Base-by-base conservation (phyloP, 768 basidiomycete species). In the Mycena sanguinolenta region DNA sequence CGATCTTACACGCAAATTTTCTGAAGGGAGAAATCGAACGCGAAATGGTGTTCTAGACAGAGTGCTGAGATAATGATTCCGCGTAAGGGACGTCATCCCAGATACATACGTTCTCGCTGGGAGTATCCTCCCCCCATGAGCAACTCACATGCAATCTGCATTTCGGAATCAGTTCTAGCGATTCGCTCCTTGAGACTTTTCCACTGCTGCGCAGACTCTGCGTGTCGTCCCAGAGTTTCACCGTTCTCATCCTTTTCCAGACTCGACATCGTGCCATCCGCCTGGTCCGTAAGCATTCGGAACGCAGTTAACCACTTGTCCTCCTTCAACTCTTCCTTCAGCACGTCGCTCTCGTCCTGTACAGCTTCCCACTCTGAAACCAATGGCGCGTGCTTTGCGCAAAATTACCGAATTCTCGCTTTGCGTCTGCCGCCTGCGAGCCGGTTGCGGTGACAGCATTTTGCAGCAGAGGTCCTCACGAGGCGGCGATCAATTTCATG, bases 221-320 rank as follows among this genome's bases (percentile, higher is more conserved):
- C 92, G 78, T 95, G 95, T 74, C 95, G 86, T 69, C 97, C 88
- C 58, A 99, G 82, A 38, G 95, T 95, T 82, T 98, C 97, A 1
- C 97, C 97, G 72, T 98, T 99, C 88, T 96, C 91, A 12, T 94
- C 95, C 80, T 97, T 99, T 83, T 98, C 95, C 74, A 99, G 82
- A 76, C 94, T 95, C 32, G 90, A 90, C 95, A 99, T 97, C 97
- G 99, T 98, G 30, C 95, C 95, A 78, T 96, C 95, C 50, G 97
- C 97, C 79, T 98, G 97, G 76, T 96, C 93, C 50, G 95, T 91
- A 66, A 96, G 94, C 7, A 95, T 97, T 73, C 96, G 89, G 81
- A 98, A 98, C 25, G 98, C 95, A 14, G 93, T 93, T 75, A 99
- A 86, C 95, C 95, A 98, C 75, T 97, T 97, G 81, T 98, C 97